Percentiles rank a stretch among this genome's conserved stretches.
phyloP scores from a whole-genome alignment of 306 rosid species.

The Datisca glomerata region DNA sequence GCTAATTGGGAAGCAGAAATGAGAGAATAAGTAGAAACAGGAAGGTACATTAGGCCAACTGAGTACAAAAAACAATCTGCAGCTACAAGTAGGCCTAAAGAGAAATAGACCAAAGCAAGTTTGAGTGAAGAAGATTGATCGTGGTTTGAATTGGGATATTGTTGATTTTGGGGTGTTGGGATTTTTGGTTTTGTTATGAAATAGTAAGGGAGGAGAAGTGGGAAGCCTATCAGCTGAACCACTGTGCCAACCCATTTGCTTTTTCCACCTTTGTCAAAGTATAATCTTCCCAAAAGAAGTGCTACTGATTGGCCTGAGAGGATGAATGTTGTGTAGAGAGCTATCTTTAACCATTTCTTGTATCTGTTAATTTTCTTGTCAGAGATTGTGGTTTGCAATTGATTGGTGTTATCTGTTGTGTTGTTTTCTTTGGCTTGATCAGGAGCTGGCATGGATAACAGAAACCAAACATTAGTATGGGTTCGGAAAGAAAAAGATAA shows the following conservation, averaged over 20 bases:
- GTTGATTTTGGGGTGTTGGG: not conserved
- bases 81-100: slow-evolving; percentile 26
- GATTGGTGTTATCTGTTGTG: not conserved
- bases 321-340: slow-evolving; percentile 5
- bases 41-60: slow-evolving; percentile 34
- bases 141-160: slow-evolving; percentile 1
- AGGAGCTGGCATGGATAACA: not conserved
- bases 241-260: slow-evolving; percentile 35
- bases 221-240: slow-evolving; percentile 25
- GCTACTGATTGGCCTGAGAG: slow-evolving; percentile 26
- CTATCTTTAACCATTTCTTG: slow-evolving; percentile 7
- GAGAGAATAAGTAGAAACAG: slow-evolving; percentile 43
- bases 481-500: no score
- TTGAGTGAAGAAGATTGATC: slow-evolving; percentile 8
- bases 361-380: not conserved
- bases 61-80: slow-evolving; percentile 22
- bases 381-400: slow-evolving; percentile 1
- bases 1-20: slow-evolving; percentile 35
- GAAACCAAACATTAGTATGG: no score
- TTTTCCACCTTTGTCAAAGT: slow-evolving; percentile 33
- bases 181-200: slow-evolving; percentile 5
- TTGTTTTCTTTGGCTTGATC: not conserved
- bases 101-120: slow-evolving; percentile 14
- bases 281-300: slow-evolving; percentile 27
- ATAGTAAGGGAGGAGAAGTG: slow-evolving; percentile 26